Evolutionary conservation across 305 asterid species (phyloP), one percentile per base, ranked within the genome.

Genomic region (Fraxinus paxiana): DNA sequence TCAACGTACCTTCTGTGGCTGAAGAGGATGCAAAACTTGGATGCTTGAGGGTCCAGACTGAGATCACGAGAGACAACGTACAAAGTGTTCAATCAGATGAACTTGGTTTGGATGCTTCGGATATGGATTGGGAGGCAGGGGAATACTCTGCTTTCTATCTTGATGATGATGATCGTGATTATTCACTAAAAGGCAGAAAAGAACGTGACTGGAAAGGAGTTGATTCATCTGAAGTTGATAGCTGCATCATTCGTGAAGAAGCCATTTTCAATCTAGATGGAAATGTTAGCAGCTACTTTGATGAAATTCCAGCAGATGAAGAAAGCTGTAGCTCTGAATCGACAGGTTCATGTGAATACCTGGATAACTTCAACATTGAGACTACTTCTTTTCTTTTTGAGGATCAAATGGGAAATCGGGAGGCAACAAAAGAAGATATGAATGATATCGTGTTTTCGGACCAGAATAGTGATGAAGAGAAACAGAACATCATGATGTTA

Each of bases 81-180:
- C 73, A 48, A 61, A 65, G 83, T 72, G 81, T 59, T 80, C 75
- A 30, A 61, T 48, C 33, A 13, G 82, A 81, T 4, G 84, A 84
- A 17, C 33, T 38, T 10, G 90, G 84, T 48, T 78, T 37, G 30
- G 90, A 82, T 77, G 86, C 77, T 51, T 90, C 92, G 8, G 91
- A 88, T 77, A 80, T 87, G 92, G 96, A 92, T 17, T 84, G 93
- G 93, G 94, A 87, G 76, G 87, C 18, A 1, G 89, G 88, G 69
- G 48, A 67, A 59, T 70, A 74, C 81, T 59, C 84, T 9, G 79
- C 81, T 72, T 76, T 81, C 72, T 81, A 77, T 79, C 81, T 88
- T 63, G 92, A 85, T 38, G 86, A 86, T 83, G 85, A 78, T 83
- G 85, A 46, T 71, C 79, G 26, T 7, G 89, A 81, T n/a, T 79